Evolutionary conservation across 805 yeast species (phyloP).

Genomic region (Zygosaccharomyces bailii): DNA sequence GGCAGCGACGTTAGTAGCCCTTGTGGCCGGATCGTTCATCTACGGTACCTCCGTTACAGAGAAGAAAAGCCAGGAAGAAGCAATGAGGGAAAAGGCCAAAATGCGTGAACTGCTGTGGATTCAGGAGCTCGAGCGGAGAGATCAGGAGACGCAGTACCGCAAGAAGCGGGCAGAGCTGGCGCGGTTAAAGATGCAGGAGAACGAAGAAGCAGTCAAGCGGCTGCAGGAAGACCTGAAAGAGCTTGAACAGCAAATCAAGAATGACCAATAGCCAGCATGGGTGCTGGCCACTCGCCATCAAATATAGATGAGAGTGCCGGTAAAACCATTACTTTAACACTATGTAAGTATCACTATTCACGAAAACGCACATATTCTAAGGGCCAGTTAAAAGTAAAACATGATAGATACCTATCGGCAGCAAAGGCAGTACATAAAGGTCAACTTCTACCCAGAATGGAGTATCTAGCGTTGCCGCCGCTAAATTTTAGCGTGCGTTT

Average conservation of each 20-base stretch:
- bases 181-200: slow-evolving; percentile 42
- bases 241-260: slow-evolving; percentile 25
- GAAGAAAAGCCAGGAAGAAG: slow-evolving; percentile 57
- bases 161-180: slow-evolving; percentile 64
- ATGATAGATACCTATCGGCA: background rate
- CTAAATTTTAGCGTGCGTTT: slow-evolving; percentile 24
- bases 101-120: slow-evolving; percentile 85
- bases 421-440: background rate
- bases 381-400: background rate
- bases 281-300: background rate
- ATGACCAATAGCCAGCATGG: background rate
- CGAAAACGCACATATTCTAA: background rate
- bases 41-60: slow-evolving; percentile 53
- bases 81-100: slow-evolving; percentile 72
- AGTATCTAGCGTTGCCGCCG: slow-evolving; percentile 19
- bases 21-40: slow-evolving; percentile 72
- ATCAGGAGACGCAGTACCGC: slow-evolving; percentile 63
- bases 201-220: slow-evolving; percentile 30
- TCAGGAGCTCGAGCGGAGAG: slow-evolving; percentile 85
- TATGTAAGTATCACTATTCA: slow-evolving; percentile 5
- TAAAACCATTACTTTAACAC: too few species aligned
- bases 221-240: slow-evolving; percentile 30
- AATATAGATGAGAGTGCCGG: too few species aligned
- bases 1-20: slow-evolving; percentile 75
- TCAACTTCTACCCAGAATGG: slow-evolving; percentile 13